Evolutionary conservation across 2,329 filamentous ascomycete genomes (phyloP).

Genomic region (Microcyclospora pomicola): DNA sequence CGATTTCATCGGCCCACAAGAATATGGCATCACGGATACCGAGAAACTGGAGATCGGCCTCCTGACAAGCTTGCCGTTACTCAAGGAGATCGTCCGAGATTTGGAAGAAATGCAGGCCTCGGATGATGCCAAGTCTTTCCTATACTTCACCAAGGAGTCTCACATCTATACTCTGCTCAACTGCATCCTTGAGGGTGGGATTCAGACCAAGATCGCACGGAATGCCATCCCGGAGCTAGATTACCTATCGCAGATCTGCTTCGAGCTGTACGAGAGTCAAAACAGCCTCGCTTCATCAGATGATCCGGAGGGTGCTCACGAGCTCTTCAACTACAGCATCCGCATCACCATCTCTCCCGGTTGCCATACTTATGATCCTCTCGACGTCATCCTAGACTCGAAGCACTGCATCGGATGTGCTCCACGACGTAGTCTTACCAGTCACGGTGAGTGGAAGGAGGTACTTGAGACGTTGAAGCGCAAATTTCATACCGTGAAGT

Average conservation of each 20-base stretch:
- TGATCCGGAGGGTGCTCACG: constrained; percentile 1
- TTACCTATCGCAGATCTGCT: constrained; percentile 94
- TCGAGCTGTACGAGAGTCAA: constrained; percentile 92
- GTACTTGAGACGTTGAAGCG: constrained; percentile 91
- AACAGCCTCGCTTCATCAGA: constrained; percentile 38
- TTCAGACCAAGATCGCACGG: constrained; percentile 91
- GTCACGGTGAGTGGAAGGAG: constrained; percentile 88
- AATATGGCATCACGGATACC: constrained; percentile 88
- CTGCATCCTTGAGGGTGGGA: constrained; percentile 91
- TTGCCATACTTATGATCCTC: constrained; percentile 88
- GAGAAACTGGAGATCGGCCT: constrained; percentile 99
- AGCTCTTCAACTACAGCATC: constrained; percentile 75
- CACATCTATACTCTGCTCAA: constrained; percentile 98
- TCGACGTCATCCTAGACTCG: constrained; percentile 91
- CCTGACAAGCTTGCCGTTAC: constrained; percentile 77
- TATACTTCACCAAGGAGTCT: constrained; percentile 98
- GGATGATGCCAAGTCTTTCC: constrained; percentile 85
- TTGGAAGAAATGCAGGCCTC: constrained; percentile 95
- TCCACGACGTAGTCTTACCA: constrained; percentile 74
- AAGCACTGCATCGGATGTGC: constrained; percentile 93
- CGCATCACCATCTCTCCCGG: constrained; percentile 91
- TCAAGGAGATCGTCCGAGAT: constrained; percentile 94
- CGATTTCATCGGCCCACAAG: constrained; percentile 95
- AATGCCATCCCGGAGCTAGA: constrained; percentile 94
- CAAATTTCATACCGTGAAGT: constrained; percentile 68